Conservation (phyloP, 345 rosid species). For the Pistacia vera region DNA sequence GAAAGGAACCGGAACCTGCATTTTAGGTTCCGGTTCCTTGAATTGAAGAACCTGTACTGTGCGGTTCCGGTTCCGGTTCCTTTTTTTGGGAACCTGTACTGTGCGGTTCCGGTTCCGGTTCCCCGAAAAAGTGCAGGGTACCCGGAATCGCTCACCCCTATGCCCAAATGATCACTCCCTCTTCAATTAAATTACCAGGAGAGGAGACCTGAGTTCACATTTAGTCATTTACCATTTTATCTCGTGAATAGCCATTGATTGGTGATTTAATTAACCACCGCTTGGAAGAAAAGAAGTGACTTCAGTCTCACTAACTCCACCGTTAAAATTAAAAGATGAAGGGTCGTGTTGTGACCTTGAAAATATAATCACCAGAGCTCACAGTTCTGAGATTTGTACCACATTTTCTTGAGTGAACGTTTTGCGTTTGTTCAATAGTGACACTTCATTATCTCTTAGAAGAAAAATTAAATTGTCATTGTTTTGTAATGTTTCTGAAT, state of each 20-base stretch:
- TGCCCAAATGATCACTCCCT: neutral
- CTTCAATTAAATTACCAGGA: neutral
- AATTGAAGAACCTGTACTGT: no score
- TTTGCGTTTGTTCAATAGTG: neutral
- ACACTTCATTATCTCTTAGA: neutral
- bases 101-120: no score
- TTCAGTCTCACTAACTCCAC: neutral
- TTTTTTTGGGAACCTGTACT: no score
- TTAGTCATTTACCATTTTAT: neutral
- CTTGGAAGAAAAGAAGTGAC: no score
- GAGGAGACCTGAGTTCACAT: neutral
- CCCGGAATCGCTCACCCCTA: no score
- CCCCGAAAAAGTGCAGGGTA: no score
- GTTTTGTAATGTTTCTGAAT: no score
- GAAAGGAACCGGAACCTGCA: no score
- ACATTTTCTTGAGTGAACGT: neutral
- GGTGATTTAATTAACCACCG: neutral
- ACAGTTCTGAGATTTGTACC: neutral
- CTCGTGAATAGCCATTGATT: constrained; percentile 5
- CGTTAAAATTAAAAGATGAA: constrained; percentile 2
- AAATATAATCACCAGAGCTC: neutral
- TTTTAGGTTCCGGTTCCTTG: no score
- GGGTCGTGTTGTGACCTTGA: neutral
- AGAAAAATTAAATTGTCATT: no score
- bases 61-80: no score